Percentiles rank a stretch among this genome's conserved stretches.
phyloP scores from a whole-genome alignment of 768 basidiomycete genomes.

The Coprinopsis sp. region DNA sequence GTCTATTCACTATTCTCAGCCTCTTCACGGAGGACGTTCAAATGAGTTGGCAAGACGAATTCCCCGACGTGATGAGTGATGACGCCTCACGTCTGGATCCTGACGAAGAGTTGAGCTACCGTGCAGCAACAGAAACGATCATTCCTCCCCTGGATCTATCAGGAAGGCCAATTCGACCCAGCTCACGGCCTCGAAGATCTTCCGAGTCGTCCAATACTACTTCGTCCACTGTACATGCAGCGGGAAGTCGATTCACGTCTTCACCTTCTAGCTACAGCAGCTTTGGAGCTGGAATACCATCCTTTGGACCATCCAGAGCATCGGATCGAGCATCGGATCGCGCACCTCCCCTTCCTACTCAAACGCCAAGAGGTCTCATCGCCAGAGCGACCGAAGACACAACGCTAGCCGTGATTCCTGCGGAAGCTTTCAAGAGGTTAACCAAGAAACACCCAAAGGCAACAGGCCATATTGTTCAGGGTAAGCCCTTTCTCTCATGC shows the following conservation, averaged over 20 bases:
- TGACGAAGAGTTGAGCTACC: not conserved
- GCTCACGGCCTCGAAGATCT: constrained; percentile 37
- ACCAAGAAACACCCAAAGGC: constrained; percentile 98
- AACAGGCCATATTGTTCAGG: constrained; percentile 93
- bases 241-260: constrained; percentile 16
- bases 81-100: constrained; percentile 13
- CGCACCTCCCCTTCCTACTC: constrained; percentile 22
- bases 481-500: constrained; percentile 30
- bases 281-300: constrained; percentile 18
- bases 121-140: constrained; percentile 51
- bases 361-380: constrained; percentile 65
- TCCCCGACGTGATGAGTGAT: constrained; percentile 26
- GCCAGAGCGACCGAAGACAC: constrained; percentile 94
- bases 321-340: not conserved
- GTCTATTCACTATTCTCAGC: constrained; percentile 93
- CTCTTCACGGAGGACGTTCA: constrained; percentile 94
- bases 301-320: constrained; percentile 12
- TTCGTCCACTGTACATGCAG: constrained; percentile 62
- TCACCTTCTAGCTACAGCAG: constrained; percentile 24
- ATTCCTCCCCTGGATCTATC: constrained; percentile 56
- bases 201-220: constrained; percentile 64
- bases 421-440: constrained; percentile 89
- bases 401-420: constrained; percentile 97
- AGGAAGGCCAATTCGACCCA: constrained; percentile 14
- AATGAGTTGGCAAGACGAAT: constrained; percentile 84